Evolutionary conservation across 2,329 filamentous ascomycete genomes (phyloP).

Genomic region (Ophidiomyces ophidiicola): DNA sequence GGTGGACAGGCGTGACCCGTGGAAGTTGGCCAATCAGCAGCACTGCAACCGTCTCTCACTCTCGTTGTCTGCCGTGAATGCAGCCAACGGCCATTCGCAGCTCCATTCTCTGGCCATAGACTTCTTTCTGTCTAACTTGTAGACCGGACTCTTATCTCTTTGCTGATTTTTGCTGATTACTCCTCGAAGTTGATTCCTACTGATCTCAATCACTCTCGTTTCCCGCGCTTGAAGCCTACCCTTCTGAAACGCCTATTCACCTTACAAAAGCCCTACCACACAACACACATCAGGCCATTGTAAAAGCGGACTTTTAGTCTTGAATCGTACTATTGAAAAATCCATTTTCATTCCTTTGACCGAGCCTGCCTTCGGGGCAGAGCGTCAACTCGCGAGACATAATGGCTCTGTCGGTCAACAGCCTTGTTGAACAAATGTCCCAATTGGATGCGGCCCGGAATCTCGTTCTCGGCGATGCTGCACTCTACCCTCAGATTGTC

Average conservation of each 20-base stretch:
- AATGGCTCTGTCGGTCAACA: conserved; percentile 29
- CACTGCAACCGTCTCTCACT: background rate
- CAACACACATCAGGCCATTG: no score
- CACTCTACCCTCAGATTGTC: conserved; percentile 83
- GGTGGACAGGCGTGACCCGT: background rate
- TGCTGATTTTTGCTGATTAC: background rate
- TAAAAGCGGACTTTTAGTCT: no score
- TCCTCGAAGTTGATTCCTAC: background rate
- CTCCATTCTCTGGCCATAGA: background rate
- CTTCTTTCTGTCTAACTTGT: background rate
- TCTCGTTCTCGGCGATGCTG: conserved; percentile 73
- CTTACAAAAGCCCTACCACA: no score
- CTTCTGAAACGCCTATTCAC: conserved; percentile 2
- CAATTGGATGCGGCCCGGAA: conserved; percentile 85
- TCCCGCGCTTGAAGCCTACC: background rate
- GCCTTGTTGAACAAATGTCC: conserved; percentile 62
- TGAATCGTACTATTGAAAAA: background rate
- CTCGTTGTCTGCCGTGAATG: no score
- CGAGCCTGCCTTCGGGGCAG: background rate
- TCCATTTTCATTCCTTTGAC: background rate
- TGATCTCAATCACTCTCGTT: no score
- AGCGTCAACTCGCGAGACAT: conserved; percentile 1
- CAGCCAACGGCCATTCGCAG: no score
- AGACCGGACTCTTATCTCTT: background rate
- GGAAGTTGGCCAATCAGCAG: conserved; percentile 3